phyloP scores from a whole-genome alignment of 202 grass and related monocot genomes.

The Panicum virgatum region DNA sequence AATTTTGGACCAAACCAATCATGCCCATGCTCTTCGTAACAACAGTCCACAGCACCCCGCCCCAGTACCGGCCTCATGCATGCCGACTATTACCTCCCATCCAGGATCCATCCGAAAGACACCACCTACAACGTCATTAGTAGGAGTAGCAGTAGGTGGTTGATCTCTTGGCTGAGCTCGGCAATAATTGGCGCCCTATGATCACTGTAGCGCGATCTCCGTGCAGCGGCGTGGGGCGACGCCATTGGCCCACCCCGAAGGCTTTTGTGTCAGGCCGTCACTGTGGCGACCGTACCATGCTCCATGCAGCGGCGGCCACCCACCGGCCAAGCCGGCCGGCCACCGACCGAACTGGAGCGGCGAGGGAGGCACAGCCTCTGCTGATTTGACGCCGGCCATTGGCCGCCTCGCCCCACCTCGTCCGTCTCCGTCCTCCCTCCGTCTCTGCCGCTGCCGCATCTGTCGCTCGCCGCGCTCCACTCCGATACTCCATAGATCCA shows the following conservation, averaged over 20 bases:
- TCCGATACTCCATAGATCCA: no score
- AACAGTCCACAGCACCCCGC: not conserved
- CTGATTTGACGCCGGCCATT: slow-evolving; percentile 24
- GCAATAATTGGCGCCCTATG: slow-evolving; percentile 6
- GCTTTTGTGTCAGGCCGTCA: not conserved
- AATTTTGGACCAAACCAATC: no score
- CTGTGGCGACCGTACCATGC: not conserved
- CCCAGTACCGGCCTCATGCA: not conserved
- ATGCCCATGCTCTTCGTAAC: no score
- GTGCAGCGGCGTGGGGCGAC: not conserved
- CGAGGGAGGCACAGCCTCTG: not conserved
- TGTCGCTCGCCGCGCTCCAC: no score
- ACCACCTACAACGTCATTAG: not conserved
- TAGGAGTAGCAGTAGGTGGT: not conserved
- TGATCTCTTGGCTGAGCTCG: not conserved
- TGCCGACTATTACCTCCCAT: not conserved
- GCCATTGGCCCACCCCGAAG: slow-evolving; percentile 3
- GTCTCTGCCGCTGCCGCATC: not conserved
- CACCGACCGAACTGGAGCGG: not conserved
- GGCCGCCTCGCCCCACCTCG: not conserved
- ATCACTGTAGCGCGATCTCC: not conserved
- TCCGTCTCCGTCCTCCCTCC: no score
- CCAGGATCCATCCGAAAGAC: not conserved
- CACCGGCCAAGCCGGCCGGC: not conserved
- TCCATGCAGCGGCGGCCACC: not conserved